Evolutionary conservation across 257 asterid genomes (phyloP).

Genomic region (Petunia secreta): DNA sequence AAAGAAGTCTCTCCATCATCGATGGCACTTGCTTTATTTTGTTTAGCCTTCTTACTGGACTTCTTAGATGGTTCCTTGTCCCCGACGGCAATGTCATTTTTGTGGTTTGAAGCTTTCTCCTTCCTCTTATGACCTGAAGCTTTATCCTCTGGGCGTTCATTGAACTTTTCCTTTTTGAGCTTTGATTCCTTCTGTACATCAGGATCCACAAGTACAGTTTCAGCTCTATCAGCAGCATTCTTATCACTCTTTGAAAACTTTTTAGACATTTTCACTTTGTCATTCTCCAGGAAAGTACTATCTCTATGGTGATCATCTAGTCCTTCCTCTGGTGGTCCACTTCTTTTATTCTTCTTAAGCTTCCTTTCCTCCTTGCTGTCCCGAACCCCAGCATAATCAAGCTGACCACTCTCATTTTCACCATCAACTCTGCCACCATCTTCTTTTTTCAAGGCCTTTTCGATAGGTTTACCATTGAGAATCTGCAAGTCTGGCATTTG

Average conservation of each 20-base stretch:
- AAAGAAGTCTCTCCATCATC: slow-evolving; percentile 74
- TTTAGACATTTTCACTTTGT: slow-evolving; percentile 41
- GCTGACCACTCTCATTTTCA: slow-evolving; percentile 33
- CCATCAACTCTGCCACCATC: slow-evolving; percentile 33
- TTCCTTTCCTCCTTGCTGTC: slow-evolving; percentile 33
- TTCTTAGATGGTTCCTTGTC: slow-evolving; percentile 39
- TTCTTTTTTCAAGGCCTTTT: slow-evolving; percentile 47
- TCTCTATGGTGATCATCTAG: slow-evolving; percentile 26
- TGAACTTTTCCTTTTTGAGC: slow-evolving; percentile 46
- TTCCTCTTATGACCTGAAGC: slow-evolving; percentile 35
- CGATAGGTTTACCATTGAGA: slow-evolving; percentile 65
- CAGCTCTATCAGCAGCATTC: slow-evolving; percentile 27
- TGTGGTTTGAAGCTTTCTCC: slow-evolving; percentile 33
- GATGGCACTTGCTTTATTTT: slow-evolving; percentile 37
- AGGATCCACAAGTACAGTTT: slow-evolving; percentile 24
- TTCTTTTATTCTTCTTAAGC: slow-evolving; percentile 37
- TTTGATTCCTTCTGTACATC: slow-evolving; percentile 40
- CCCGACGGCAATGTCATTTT: slow-evolving; percentile 16
- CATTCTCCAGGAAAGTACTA: slow-evolving; percentile 37
- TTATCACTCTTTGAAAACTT: slow-evolving; percentile 30
- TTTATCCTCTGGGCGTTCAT: slow-evolving; percentile 26
- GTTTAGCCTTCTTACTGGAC: slow-evolving; percentile 41
- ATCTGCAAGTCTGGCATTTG: slow-evolving; percentile 65
- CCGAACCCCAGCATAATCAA: slow-evolving; percentile 29
- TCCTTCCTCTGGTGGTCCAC: slow-evolving; percentile 34